A percentile compares a stretch with the other conserved stretches of the same genome.
Evolutionary conservation across 805 yeast species (phyloP).

Genomic region (Candida piceae): DNA sequence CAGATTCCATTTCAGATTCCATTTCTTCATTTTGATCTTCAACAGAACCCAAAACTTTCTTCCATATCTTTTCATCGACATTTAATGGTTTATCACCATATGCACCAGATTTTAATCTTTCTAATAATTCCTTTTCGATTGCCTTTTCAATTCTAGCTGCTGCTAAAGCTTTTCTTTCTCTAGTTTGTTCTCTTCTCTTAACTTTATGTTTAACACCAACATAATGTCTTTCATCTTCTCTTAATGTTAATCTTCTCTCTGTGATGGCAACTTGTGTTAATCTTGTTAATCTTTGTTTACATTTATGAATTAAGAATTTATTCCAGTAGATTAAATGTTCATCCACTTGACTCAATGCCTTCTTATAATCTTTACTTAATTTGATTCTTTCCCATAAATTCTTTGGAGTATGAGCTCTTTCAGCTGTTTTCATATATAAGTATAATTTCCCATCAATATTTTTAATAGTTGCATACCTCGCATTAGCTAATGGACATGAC

Average conservation of each 20-base stretch:
- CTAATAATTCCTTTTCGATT: conserved; percentile 91
- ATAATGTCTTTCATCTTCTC: conserved; percentile 90
- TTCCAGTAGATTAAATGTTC: conserved; percentile 89
- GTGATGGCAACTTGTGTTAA: conserved; percentile 93
- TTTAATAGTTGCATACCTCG: conserved; percentile 84
- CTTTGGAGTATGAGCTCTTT: conserved; percentile 93
- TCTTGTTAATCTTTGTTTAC: conserved; percentile 93
- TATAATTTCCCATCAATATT: conserved; percentile 74
- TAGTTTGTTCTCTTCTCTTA: conserved; percentile 85
- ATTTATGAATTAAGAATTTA: conserved; percentile 81
- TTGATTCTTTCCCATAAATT: conserved; percentile 93
- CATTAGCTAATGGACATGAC: conserved; percentile 95
- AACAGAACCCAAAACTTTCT: conserved; percentile 75
- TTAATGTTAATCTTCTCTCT: conserved; percentile 86
- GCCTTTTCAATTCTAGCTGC: conserved; percentile 97
- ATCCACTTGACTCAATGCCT: conserved; percentile 86
- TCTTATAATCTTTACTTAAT: conserved; percentile 81
- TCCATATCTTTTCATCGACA: conserved; percentile 95
- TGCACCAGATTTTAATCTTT: conserved; percentile 94
- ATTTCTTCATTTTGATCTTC: conserved; percentile 53
- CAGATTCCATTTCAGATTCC: conserved; percentile 40
- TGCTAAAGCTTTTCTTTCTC: conserved; percentile 94
- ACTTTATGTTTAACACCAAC: conserved; percentile 93
- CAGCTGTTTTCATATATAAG: conserved; percentile 94
- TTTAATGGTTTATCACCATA: conserved; percentile 97